Evolutionary conservation across 1,284 basidiomycete species (phyloP).

Genomic region (Sporisorium reilianum): DNA sequence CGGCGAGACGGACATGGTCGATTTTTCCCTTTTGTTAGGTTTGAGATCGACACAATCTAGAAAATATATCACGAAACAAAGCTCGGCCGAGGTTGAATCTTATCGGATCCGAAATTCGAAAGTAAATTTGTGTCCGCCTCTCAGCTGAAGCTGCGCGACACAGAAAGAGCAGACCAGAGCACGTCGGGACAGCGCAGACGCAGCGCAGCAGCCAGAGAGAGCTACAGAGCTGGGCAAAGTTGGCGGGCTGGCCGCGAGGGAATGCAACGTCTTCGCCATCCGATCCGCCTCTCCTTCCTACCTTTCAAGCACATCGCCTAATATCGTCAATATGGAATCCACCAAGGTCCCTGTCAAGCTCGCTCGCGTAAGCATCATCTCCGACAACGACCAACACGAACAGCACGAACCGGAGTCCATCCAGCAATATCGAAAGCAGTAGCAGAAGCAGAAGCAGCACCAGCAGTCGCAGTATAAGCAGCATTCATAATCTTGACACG

Average conservation of each 20-base stretch:
- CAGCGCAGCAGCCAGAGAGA: not conserved
- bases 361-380: slow-evolving; percentile 54
- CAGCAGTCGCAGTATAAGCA: not conserved
- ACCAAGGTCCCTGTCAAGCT: slow-evolving; percentile 59
- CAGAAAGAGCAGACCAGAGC: too few species aligned
- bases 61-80: not conserved
- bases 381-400: slow-evolving; percentile 8
- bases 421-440: slow-evolving; percentile 1
- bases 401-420: slow-evolving; percentile 1
- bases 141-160: too few species aligned
- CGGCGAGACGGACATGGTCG: too few species aligned
- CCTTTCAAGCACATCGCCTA: slow-evolving; percentile 44
- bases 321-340: slow-evolving; percentile 57
- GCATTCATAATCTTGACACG: not conserved
- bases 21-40: not conserved
- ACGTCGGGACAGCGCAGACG: too few species aligned
- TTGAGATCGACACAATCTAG: not conserved
- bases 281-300: slow-evolving; percentile 10
- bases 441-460: slow-evolving; percentile 6
- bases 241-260: too few species aligned
- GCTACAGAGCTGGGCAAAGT: not conserved
- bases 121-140: not conserved
- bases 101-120: slow-evolving; percentile 10
- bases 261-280: slow-evolving; percentile 30
- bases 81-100: slow-evolving; percentile 6